Evolutionary conservation across 2,329 filamentous ascomycete species (phyloP).

Genomic region (Ilyonectria robusta): DNA sequence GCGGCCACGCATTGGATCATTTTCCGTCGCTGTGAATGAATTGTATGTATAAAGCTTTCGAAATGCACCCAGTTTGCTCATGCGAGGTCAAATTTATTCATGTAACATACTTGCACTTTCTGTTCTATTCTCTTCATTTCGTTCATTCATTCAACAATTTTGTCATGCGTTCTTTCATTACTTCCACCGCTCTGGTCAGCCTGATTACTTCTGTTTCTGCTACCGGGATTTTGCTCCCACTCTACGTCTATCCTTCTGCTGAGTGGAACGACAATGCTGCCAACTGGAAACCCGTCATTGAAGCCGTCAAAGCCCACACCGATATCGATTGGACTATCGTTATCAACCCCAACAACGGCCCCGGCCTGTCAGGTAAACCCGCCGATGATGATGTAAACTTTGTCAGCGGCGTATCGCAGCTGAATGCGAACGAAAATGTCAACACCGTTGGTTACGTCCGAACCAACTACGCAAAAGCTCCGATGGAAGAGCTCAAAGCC

Average conservation of each 20-base stretch:
- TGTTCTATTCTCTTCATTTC: not conserved
- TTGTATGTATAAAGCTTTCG: not conserved
- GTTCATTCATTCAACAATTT: not conserved
- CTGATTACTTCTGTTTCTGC: conserved; percentile 20
- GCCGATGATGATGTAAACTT: conserved; percentile 42
- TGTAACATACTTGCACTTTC: not conserved
- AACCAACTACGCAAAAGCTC: conserved; percentile 34
- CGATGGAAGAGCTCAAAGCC: conserved; percentile 38
- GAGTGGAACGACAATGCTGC: conserved; percentile 37
- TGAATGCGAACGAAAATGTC: conserved; percentile 40
- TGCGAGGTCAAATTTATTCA: not conserved
- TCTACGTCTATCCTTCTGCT: conserved; percentile 43
- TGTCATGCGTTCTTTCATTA: conserved; percentile 13
- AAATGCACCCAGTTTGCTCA: not conserved
- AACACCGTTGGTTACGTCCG: conserved; percentile 44
- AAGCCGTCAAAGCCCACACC: conserved; percentile 25
- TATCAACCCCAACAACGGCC: conserved; percentile 41
- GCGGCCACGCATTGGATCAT: not conserved
- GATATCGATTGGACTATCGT: conserved; percentile 37
- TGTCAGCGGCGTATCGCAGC: conserved; percentile 39
- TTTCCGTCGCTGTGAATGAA: not conserved
- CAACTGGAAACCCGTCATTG: conserved; percentile 41
- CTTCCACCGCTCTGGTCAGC: not conserved
- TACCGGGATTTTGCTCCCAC: conserved; percentile 39
- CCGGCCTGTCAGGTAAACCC: conserved; percentile 35